Evolutionary conservation across 2,329 filamentous ascomycete genomes (phyloP).

Genomic region (Talaromyces sp.): DNA sequence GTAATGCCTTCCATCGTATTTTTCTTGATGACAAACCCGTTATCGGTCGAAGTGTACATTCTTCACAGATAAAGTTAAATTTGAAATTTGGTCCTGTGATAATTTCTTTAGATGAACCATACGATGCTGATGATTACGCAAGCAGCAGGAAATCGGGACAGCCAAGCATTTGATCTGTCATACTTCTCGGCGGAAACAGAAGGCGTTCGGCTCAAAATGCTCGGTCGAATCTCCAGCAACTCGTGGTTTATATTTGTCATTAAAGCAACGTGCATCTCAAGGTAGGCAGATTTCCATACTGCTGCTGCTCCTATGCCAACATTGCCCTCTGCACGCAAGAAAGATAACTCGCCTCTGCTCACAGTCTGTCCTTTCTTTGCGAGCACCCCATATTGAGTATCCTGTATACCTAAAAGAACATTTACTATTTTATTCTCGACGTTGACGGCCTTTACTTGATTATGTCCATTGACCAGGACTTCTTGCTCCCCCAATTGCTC

Average conservation of each 20-base stretch:
- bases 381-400: no score
- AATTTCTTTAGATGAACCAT: not conserved
- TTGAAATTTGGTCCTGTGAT: not conserved
- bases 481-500: no score
- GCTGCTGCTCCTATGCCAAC: not conserved
- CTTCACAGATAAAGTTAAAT: not conserved
- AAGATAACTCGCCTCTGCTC: no score
- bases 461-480: no score
- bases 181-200: not conserved
- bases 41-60: not conserved
- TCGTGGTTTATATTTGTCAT: no score
- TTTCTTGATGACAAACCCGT: not conserved
- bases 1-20: not conserved
- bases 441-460: no score
- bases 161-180: not conserved
- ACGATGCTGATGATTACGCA: not conserved
- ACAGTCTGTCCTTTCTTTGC: no score
- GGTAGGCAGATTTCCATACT: not conserved
- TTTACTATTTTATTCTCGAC: no score
- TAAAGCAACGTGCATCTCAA: not conserved
- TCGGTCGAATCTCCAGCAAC: not conserved
- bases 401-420: no score
- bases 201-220: not conserved
- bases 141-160: not conserved
- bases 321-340: no score